Evolutionary conservation across 2,329 filamentous ascomycete genomes (phyloP).

Genomic region (Colletotrichum eremochloae): DNA sequence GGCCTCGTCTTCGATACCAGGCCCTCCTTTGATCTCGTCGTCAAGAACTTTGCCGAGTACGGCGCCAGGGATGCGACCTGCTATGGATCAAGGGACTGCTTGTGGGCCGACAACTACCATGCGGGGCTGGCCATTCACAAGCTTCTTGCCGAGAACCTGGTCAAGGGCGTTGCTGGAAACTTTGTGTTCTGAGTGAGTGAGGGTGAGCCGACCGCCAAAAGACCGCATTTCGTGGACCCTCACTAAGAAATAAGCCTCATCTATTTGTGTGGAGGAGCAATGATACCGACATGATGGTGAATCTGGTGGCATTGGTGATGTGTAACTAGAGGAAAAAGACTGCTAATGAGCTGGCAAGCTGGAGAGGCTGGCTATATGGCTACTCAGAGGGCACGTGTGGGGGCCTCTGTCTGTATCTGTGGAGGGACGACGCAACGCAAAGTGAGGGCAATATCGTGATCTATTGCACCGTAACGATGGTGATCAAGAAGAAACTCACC

Average conservation of each 20-base stretch:
- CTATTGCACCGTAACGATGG: too few relatives aligned
- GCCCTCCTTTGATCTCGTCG: conserved; percentile 56
- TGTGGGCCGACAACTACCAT: conserved; percentile 61
- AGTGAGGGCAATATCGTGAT: too few relatives aligned
- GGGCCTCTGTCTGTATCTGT: too few relatives aligned
- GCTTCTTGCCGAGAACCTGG: conserved; percentile 55
- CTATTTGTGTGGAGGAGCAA: neutral
- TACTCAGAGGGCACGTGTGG: too few relatives aligned
- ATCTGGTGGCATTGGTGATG: too few relatives aligned
- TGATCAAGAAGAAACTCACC: too few relatives aligned
- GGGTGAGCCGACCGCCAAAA: neutral
- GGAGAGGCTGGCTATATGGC: too few relatives aligned
- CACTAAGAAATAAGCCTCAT: neutral
- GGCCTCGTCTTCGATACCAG: conserved; percentile 57
- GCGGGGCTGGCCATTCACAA: conserved; percentile 57
- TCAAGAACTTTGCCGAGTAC: conserved; percentile 49
- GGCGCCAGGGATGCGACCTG: conserved; percentile 48
- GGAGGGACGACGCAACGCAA: too few relatives aligned
- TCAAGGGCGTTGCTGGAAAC: conserved; percentile 41
- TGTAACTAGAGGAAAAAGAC: too few relatives aligned
- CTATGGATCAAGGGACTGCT: conserved; percentile 59
- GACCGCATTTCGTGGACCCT: too few relatives aligned
- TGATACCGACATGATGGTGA: too few relatives aligned
- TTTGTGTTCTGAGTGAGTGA: conserved; percentile 22
- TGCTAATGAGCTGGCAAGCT: too few relatives aligned